Percentiles rank a stretch among this genome's conserved stretches.
These are phyloP conservation scores for Suillus ampliporus DNA, from an alignment of 768 basidiomycete genomes.

Conservation along the genomic window DNA sequence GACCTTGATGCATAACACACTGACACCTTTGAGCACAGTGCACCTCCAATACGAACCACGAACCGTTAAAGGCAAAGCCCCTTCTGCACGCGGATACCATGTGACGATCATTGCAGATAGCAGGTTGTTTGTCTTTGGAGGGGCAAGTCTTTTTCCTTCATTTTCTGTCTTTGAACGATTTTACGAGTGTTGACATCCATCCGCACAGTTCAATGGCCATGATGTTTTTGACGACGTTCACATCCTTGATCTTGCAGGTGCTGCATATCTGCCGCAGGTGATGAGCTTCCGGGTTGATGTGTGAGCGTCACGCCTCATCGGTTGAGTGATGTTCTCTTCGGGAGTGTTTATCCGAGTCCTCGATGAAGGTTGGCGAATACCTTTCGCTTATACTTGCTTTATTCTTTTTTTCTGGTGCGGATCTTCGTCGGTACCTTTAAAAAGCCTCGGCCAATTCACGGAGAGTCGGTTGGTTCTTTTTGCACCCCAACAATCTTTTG, in stretches of 20 bases:
- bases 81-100: slow-evolving; percentile 84
- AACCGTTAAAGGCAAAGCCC: slow-evolving; percentile 67
- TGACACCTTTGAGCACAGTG: slow-evolving; percentile 50
- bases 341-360: background rate
- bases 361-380: background rate
- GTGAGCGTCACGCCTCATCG: background rate
- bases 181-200: slow-evolving; percentile 16
- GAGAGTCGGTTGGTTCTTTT: too few relatives aligned
- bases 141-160: slow-evolving; percentile 40
- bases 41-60: slow-evolving; percentile 85
- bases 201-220: slow-evolving; percentile 68
- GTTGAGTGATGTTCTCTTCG: background rate
- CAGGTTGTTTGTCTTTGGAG: slow-evolving; percentile 85
- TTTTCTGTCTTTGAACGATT: background rate
- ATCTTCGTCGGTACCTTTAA: too few relatives aligned
- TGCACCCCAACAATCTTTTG: too few relatives aligned
- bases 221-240: slow-evolving; percentile 86
- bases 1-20: background rate
- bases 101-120: slow-evolving; percentile 82
- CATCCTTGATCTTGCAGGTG: slow-evolving; percentile 83
- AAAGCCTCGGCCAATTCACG: background rate
- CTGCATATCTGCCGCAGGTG: slow-evolving; percentile 90
- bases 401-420: background rate
- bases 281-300: slow-evolving; percentile 71
- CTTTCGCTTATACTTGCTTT: background rate